Evolutionary conservation across 2,329 filamentous ascomycete species (phyloP).

Genomic region (Neophaeococcomyces aloes): DNA sequence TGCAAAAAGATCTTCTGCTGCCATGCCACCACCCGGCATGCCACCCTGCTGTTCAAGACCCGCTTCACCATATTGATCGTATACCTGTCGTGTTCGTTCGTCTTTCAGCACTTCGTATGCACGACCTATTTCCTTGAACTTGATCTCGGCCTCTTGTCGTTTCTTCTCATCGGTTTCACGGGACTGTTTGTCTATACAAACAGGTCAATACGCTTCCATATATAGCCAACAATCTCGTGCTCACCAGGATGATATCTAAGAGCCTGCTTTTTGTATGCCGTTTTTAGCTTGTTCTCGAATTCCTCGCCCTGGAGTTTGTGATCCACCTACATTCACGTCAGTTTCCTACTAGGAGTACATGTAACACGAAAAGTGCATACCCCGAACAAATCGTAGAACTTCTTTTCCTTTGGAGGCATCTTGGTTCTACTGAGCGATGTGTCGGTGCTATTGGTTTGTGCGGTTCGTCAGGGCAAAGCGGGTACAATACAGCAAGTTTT

Average conservation of each 20-base stretch:
- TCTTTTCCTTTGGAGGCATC: conserved; percentile 43
- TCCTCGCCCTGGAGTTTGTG: conserved; percentile 47
- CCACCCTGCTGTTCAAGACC: conserved; percentile 78
- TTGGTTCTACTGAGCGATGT: not conserved
- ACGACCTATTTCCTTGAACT: conserved; percentile 95
- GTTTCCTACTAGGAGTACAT: conserved; percentile 8
- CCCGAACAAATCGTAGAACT: conserved; percentile 39
- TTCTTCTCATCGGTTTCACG: conserved; percentile 85
- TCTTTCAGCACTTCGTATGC: conserved; percentile 95
- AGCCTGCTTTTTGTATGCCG: conserved; percentile 85
- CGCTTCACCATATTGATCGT: conserved; percentile 96
- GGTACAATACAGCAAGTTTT: too few species aligned
- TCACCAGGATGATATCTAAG: conserved; percentile 82
- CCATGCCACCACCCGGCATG: conserved; percentile 76
- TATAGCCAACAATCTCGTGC: too few species aligned
- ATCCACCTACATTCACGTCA: conserved; percentile 49
- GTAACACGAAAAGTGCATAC: conserved; percentile 25
- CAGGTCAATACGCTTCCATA: too few species aligned
- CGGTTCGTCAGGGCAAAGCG: too few species aligned
- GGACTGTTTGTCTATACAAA: too few species aligned
- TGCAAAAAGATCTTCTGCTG: conserved; percentile 88
- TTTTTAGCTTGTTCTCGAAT: conserved; percentile 79
- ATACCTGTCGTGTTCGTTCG: conserved; percentile 77
- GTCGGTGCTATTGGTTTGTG: too few species aligned
- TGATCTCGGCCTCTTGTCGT: conserved; percentile 86